Conservation (phyloP, 2,329 filamentous ascomycete species). For the Aspergillus hortae region DNA sequence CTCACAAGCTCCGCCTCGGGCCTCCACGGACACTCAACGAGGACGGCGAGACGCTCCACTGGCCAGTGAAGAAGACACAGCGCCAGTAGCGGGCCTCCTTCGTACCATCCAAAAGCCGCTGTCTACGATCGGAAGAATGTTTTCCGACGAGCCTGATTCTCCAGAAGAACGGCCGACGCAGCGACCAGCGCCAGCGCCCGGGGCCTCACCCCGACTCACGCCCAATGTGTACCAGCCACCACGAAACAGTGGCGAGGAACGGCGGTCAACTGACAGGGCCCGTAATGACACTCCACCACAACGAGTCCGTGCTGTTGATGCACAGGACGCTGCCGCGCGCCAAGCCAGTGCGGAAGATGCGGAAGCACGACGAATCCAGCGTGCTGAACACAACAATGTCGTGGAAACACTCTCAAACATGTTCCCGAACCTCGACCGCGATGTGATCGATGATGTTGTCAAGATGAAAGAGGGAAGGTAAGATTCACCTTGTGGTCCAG, state of each 20-base stretch:
- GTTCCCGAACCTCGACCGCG: conserved; percentile 92
- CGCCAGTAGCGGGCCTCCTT: conserved; percentile 78
- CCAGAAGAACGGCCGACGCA: conserved; percentile 32
- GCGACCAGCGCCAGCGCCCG: conserved; percentile 39
- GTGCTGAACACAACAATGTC: conserved; percentile 81
- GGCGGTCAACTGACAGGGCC: conserved; percentile 23
- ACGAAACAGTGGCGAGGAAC: conserved; percentile 35
- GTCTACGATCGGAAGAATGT: conserved; percentile 89
- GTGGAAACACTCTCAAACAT: conserved; percentile 93
- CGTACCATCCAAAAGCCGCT: conserved; percentile 88
- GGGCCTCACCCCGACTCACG: conserved; percentile 43
- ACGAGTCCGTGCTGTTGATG: conserved; percentile 52
- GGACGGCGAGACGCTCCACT: conserved; percentile 32
- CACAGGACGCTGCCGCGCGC: conserved; percentile 82
- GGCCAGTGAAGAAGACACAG: conserved; percentile 64
- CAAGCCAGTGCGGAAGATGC: conserved; percentile 89
- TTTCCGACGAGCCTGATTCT: conserved; percentile 64
- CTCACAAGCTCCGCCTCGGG: conserved; percentile 57
- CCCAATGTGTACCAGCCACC: conserved; percentile 45
- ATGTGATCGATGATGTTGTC: conserved; percentile 95
- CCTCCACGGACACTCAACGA: conserved; percentile 59
- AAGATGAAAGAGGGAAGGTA: conserved; percentile 91
- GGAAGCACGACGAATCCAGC: conserved; percentile 77
- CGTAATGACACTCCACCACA: conserved; percentile 24
- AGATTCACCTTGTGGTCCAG: conserved; percentile 35